Percentiles rank a stretch among this genome's conserved stretches.
These are phyloP conservation scores for Clarireedia sp. DNA, from an alignment of 2,329 filamentous ascomycete genomes.

Conservation along the genomic window DNA sequence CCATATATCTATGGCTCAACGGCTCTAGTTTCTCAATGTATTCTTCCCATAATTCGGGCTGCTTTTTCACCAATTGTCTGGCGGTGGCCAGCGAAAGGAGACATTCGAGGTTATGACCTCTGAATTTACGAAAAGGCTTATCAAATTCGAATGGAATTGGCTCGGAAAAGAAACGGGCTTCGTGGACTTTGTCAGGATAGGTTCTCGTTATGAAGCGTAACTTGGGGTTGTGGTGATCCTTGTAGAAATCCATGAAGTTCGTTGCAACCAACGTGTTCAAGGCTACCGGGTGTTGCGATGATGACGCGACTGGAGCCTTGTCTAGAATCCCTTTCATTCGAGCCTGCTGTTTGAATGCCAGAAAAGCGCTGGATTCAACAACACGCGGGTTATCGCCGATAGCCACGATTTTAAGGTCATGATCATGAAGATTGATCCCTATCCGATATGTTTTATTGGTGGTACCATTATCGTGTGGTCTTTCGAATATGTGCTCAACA, in stretches of 20 bases:
- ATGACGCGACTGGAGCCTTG: not conserved
- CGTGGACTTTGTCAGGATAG: not conserved
- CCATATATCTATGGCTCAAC: not conserved
- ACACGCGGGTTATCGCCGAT: too few relatives aligned
- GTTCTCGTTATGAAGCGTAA: not conserved
- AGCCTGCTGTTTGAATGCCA: not conserved
- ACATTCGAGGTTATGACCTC: not conserved
- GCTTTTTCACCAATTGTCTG: not conserved
- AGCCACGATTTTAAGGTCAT: too few relatives aligned
- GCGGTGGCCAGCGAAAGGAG: not conserved
- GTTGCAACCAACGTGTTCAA: conserved; percentile 1
- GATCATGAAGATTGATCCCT: too few relatives aligned
- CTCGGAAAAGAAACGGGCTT: not conserved
- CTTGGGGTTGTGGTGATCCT: not conserved
- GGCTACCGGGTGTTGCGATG: not conserved
- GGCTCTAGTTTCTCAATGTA: not conserved
- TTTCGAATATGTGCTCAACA: not conserved
- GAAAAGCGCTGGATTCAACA: too few relatives aligned
- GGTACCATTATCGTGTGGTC: too few relatives aligned
- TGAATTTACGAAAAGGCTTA: not conserved
- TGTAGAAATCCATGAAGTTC: conserved; percentile 10
- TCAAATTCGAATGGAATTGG: not conserved
- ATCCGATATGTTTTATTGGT: too few relatives aligned
- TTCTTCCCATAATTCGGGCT: not conserved
- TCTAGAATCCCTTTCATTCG: conserved; percentile 1